These are phyloP conservation scores for Quillaja saponaria DNA, from an alignment of 306 rosid genomes.

Conservation along the genomic window DNA sequence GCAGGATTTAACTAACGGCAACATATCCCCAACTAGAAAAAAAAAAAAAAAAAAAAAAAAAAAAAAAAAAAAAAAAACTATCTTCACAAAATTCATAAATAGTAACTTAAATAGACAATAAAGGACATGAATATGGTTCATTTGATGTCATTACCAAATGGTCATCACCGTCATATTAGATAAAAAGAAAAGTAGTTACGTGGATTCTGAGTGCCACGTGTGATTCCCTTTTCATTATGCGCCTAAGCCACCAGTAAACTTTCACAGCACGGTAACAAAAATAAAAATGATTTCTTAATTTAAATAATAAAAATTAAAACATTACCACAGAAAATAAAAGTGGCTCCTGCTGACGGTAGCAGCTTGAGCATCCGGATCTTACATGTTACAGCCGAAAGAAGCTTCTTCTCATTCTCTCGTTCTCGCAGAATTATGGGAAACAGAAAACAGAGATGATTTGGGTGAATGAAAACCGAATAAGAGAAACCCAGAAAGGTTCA, in stretches of 20 bases:
- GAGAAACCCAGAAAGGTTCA: slow-evolving; percentile 36
- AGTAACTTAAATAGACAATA: not conserved
- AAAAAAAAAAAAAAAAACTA: too few relatives aligned
- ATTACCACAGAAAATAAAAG: slow-evolving; percentile 18
- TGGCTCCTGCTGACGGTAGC: slow-evolving; percentile 54
- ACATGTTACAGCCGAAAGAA: slow-evolving; percentile 62
- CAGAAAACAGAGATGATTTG: slow-evolving; percentile 54
- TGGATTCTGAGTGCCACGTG: slow-evolving; percentile 32
- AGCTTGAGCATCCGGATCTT: slow-evolving; percentile 65
- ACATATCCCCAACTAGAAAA: too few relatives aligned
- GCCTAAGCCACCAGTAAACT: not conserved
- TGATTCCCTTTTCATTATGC: slow-evolving; percentile 26
- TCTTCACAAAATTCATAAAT: not conserved
- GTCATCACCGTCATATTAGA: slow-evolving; percentile 24
- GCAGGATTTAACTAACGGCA: too few relatives aligned
- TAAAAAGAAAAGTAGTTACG: slow-evolving; percentile 16
- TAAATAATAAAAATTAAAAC: not conserved
- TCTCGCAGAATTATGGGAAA: slow-evolving; percentile 31
- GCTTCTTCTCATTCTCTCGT: slow-evolving; percentile 40
- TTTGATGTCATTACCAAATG: slow-evolving; percentile 16
- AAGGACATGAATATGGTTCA: slow-evolving; percentile 20
- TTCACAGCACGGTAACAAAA: not conserved
- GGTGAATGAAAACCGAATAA: slow-evolving; percentile 33
- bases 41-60: too few relatives aligned
- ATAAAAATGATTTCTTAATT: too few relatives aligned